Base-by-base conservation (phyloP, 2,329 filamentous ascomycete genomes). In the Graphilbum sp. region DNA sequence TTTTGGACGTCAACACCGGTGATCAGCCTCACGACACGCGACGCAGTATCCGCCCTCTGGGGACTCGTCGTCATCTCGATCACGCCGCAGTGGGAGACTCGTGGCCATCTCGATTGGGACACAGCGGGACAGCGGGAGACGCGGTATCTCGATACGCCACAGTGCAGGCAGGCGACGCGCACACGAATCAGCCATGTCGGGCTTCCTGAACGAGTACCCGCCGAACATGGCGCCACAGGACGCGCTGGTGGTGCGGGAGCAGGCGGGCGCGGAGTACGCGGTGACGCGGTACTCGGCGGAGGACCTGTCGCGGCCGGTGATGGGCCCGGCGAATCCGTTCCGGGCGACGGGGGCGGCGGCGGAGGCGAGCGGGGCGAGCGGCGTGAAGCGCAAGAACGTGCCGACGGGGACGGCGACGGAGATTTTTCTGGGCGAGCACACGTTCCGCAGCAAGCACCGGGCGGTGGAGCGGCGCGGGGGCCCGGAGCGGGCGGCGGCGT, bases 371-470 rank as follows among this genome's bases (percentile, higher is more conserved):
- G n/a, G 2, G 10, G 18, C 27, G n/a, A 15, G 11, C 21, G 38
- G 34, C 2, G 11, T 13, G 42, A 88, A 87, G 58, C 75, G 82
- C 43, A 88, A 87, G 53, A 88, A 86, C 44, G 68, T 87, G 1
- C 67, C 83, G 11, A 95, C 90, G 0, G 90, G 90, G 11, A 79
- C 73, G 50, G 90, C 90, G 2, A 72, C 90, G 48, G 88, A 98
- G 58, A 86, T 82, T 0, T 82, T 74, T 48, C 75, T 98, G 46
- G 93, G 84, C 56, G 90, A 96, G 52, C 75, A 88, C 45, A 86
- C 83, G 1, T 98, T 98, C 55, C 75, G 84, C 48, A 74, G 73
- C 51, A 86, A 90, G 46, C 87, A 95, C 54, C 79, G 85, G 41
- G 86, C 85, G 2, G 72, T 90, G 43, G 79, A 88, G 54, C 70